These are phyloP conservation scores for Torrubiellomyces zombiae DNA, from an alignment of 2,329 filamentous ascomycete species.

Conservation along the genomic window DNA sequence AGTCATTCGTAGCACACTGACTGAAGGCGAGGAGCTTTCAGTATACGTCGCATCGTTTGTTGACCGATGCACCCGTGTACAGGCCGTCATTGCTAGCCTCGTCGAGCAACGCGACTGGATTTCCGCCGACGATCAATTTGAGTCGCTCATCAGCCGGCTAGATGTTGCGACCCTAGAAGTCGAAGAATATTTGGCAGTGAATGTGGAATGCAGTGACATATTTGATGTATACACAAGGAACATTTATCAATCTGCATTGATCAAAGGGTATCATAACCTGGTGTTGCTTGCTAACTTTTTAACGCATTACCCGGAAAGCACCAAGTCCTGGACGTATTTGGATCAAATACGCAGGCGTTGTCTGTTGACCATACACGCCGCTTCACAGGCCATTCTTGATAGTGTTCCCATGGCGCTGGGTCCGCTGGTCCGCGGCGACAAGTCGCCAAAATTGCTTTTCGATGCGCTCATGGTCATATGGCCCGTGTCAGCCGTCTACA, in stretches of 20 bases:
- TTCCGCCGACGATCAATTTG: slow-evolving; percentile 13
- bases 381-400: slow-evolving; percentile 14
- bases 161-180: slow-evolving; percentile 10
- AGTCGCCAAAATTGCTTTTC: slow-evolving; percentile 17
- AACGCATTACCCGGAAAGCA: slow-evolving; percentile 16
- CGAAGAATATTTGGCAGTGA: slow-evolving; percentile 5
- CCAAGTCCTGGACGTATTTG: no score
- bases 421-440: slow-evolving; percentile 9
- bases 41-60: slow-evolving; percentile 14
- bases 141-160: slow-evolving; percentile 10
- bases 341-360: slow-evolving; percentile 13
- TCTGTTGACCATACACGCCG: slow-evolving; percentile 10
- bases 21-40: slow-evolving; percentile 11
- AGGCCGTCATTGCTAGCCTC: slow-evolving; percentile 11
- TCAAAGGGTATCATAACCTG: slow-evolving; percentile 19
- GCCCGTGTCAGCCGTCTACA: slow-evolving; percentile 17
- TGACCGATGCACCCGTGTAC: slow-evolving; percentile 11
- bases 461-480: slow-evolving; percentile 21
- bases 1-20: slow-evolving; percentile 11
- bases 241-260: slow-evolving; percentile 14
- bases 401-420: slow-evolving; percentile 11
- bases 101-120: slow-evolving; percentile 12
- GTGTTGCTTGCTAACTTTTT: slow-evolving; percentile 18
- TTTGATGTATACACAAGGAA: slow-evolving; percentile 16
- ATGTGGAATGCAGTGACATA: slow-evolving; percentile 3